Percentiles rank a stretch among this genome's conserved stretches.
Conservation (phyloP, 1,139 yeast species). For the Meyerozyma sp. region DNA sequence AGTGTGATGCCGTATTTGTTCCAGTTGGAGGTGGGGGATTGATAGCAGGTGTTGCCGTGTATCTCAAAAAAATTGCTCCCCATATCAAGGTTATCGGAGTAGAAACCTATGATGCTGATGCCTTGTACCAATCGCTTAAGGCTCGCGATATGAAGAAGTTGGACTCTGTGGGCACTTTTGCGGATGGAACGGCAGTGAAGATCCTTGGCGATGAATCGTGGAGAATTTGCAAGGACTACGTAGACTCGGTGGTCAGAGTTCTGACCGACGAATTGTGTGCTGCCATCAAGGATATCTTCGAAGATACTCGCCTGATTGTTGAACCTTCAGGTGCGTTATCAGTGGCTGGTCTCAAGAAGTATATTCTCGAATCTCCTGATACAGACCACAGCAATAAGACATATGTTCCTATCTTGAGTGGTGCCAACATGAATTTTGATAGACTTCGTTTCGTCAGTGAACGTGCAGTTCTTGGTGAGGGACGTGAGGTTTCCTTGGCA, state of each 20-base stretch:
- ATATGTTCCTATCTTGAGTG: slow-evolving; percentile 83
- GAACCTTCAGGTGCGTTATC: slow-evolving; percentile 97
- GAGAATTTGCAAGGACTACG: slow-evolving; percentile 68
- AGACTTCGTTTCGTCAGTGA: slow-evolving; percentile 95
- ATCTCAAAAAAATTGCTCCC: slow-evolving; percentile 93
- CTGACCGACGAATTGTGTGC: slow-evolving; percentile 96
- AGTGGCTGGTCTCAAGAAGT: slow-evolving; percentile 90
- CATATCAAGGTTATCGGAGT: slow-evolving; percentile 94
- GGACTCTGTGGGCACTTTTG: slow-evolving; percentile 85
- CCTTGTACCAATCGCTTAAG: slow-evolving; percentile 70
- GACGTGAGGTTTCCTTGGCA: slow-evolving; percentile 87
- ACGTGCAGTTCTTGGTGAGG: slow-evolving; percentile 96
- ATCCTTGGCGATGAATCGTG: slow-evolving; percentile 87
- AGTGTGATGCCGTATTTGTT: slow-evolving; percentile 80
- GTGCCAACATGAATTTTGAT: slow-evolving; percentile 98
- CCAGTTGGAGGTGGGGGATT: slow-evolving; percentile 98
- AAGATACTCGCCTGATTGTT: slow-evolving; percentile 88
- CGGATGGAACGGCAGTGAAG: slow-evolving; percentile 99
- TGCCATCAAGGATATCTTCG: slow-evolving; percentile 93
- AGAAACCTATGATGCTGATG: slow-evolving; percentile 93
- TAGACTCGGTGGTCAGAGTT: slow-evolving; percentile 85
- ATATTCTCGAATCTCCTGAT: slow-evolving; percentile 55
- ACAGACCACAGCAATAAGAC: slow-evolving; percentile 67
- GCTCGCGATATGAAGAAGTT: slow-evolving; percentile 51
- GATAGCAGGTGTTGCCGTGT: slow-evolving; percentile 84